Base-by-base conservation (phyloP, 139 green algal genomes). In the Coelastrella sp. region DNA sequence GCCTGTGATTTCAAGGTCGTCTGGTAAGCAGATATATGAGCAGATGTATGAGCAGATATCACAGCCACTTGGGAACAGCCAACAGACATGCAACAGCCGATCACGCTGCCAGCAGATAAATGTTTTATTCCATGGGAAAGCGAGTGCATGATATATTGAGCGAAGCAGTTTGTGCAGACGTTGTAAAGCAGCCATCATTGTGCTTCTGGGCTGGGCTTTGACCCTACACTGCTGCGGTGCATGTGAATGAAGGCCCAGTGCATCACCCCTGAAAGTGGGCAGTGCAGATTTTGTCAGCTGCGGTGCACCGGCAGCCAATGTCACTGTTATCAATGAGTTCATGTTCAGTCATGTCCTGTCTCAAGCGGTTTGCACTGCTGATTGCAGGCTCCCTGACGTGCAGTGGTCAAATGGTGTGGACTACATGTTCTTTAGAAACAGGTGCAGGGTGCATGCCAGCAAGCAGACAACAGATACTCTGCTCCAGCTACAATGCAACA, bases 391-490 rank as follows among this genome's bases (percentile, higher is more conserved):
- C 37, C 19, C 37, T 30, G 68, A 79, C 62, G 71, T 57, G 9
- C 43, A 27, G 23, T 79, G 71, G 71, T 13, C 25, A 23, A 57
- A 25, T 30, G 71, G 40, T 41, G 71, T 63, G 3, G 71, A 79
- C 71, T 79, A 79, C 71, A 79, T 79, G 71, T 79, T 79, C 17
- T 79, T 79, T n/a, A 79, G 71, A 34, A 79, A 79, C n/a, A 79
- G 43, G 62, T 69, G 21, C 19, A 23, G 8, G 30, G 27, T 69
- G 13, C 9, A 3, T 8, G 6, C 8, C 6, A 43, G 21, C 4
- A 19, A 69, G 30, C 62, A 41, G n/a, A n/a, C n/a, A n/a, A n/a
- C n/a, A n/a, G n/a, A n/a, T n/a, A n/a, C n/a, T n/a, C n/a, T n/a
- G n/a, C n/a, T n/a, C n/a, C n/a, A 17, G 13, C 9, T 41, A 8